Percentiles rank a stretch among this genome's conserved stretches.
These are phyloP conservation scores for Kazachstania psychrophila DNA, from an alignment of 805 yeast genomes.

Conservation along the genomic window DNA sequence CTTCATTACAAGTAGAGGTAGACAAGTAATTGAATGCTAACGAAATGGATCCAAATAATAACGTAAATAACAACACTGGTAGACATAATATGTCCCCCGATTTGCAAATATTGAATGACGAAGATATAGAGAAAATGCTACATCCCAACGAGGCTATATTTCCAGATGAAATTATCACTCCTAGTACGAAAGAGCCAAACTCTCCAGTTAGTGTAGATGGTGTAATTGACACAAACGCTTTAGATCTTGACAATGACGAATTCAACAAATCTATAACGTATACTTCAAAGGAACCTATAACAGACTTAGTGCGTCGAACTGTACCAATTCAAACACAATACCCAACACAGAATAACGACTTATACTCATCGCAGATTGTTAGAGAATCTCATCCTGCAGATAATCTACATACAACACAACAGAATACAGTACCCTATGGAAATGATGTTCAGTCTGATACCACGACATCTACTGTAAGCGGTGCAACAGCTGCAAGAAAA, in stretches of 20 bases:
- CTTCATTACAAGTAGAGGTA: no score
- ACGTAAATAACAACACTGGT: background rate
- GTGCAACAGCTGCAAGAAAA: slow-evolving; percentile 8
- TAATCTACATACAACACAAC: no score
- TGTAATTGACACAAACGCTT: background rate
- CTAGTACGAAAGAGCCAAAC: slow-evolving; percentile 1
- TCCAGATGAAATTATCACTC: slow-evolving; percentile 7
- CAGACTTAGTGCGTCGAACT: background rate
- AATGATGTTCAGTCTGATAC: no score
- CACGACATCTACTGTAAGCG: no score
- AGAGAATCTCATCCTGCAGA: no score
- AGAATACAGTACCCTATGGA: no score
- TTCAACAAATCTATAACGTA: no score
- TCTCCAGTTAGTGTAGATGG: slow-evolving; percentile 1
- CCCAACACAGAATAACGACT: background rate
- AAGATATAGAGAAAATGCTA: slow-evolving; percentile 20
- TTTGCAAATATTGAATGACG: slow-evolving; percentile 18
- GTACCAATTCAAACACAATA: slow-evolving; percentile 1
- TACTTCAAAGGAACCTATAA: no score
- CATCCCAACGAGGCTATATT: slow-evolving; percentile 11
- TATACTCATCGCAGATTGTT: no score
- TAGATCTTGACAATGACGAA: no score
- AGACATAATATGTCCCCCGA: slow-evolving; percentile 46
- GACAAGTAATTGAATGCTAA: no score
- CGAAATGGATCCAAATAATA: background rate